Base-by-base conservation (phyloP, 768 basidiomycete species). In the Macrolepiota dolichaula region DNA sequence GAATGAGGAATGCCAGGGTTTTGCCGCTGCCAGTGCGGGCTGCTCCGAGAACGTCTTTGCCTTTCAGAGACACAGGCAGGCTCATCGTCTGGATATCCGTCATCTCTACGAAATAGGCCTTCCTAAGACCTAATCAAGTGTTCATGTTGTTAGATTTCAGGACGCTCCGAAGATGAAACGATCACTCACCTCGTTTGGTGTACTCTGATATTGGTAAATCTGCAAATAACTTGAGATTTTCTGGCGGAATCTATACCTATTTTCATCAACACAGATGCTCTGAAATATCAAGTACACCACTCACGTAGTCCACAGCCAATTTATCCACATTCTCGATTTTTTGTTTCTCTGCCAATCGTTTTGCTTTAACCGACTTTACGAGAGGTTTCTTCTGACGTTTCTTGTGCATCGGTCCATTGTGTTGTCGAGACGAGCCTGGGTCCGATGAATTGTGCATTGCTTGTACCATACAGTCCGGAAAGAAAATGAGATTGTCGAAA, bases 1-100 rank as follows among this genome's bases (percentile, higher is more conserved):
- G 97, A 25, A 99, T 87, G 57, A 98, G 77, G 74, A 99, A 99
- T 0, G 97, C 95, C 55, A 98, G 83, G 0, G 97, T 98, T 76
- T 99, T 98, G 19, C 96, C 97, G 37, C 91, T 93, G 51, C 97
- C 97, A 47, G 97, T 99, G 61, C 88, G 84, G 4, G 97, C 97
- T 22, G 97, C 96, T 58, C 95, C 97, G 4, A 99, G 85, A 4
- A 99, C 94, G 71, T 99, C 97, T 72, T 94, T 92, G 22, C 97
- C 95, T 51, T 96, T 94, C 2, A 99, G 79, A 15, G 97, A 84
- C 25, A 92, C 83, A 0, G 96, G 97, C 38, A 99, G 89, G 40
- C 95, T 90, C 72, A 92, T 82, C 44, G 88, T 86, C 71, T 99
- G 97, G 0, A 99, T 94, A 47, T 94, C 89, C 0, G 96, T 97